Conservation (phyloP, 2,329 filamentous ascomycete species). For the Rhynchosporium secalis region DNA sequence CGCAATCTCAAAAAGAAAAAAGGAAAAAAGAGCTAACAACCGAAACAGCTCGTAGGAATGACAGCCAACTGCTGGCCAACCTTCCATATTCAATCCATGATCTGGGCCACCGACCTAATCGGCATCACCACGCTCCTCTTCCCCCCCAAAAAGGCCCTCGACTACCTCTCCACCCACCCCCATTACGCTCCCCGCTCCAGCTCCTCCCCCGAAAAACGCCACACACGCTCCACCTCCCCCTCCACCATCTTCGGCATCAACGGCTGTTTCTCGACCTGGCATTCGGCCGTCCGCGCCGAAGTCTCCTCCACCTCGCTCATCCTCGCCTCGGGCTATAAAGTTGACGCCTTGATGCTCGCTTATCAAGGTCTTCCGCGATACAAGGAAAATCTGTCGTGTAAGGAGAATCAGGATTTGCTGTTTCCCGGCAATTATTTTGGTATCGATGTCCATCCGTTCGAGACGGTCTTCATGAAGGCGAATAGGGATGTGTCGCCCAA, state of each 20-base stretch:
- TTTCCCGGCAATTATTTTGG: constrained; percentile 33
- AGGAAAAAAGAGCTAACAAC: constrained; percentile 13
- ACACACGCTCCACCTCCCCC: background rate
- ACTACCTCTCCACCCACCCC: constrained; percentile 17
- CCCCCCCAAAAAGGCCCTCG: constrained; percentile 23
- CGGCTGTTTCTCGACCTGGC: constrained; percentile 30
- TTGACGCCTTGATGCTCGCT: constrained; percentile 35
- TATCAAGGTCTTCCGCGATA: constrained; percentile 29
- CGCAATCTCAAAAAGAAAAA: background rate
- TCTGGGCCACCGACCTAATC: constrained; percentile 35
- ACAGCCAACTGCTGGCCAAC: constrained; percentile 34
- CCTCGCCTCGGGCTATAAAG: constrained; percentile 31
- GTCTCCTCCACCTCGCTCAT: constrained; percentile 30
- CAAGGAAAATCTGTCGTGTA: constrained; percentile 16
- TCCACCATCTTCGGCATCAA: constrained; percentile 32
- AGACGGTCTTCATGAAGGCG: constrained; percentile 37
- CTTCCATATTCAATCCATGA: constrained; percentile 38
- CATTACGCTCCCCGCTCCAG: constrained; percentile 16
- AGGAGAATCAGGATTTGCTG: constrained; percentile 30
- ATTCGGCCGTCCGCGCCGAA: constrained; percentile 32
- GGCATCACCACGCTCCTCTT: constrained; percentile 34
- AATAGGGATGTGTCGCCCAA: constrained; percentile 32
- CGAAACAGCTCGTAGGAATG: constrained; percentile 37
- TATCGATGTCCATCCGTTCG: constrained; percentile 34
- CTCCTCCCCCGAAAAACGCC: background rate